Evolutionary conservation across 371 early-diverging fungal genomes (phyloP), one percentile per base, ranked within the genome.

Genomic region (Racocetra persica): DNA sequence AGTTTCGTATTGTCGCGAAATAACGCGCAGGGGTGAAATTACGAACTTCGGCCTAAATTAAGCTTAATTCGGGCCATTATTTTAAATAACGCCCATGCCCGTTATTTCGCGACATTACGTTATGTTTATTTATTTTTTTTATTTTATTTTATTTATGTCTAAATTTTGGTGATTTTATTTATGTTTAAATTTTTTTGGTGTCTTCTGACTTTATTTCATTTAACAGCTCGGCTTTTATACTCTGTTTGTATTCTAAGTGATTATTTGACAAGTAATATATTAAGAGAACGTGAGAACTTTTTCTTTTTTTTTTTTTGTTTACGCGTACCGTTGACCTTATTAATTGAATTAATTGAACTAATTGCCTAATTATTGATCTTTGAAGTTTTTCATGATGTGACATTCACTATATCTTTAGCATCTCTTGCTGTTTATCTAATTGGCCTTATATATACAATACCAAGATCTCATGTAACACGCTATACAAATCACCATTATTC

Each of bases 191-290:
- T 18, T 28, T 22, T n/a, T n/a, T n/a, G 6, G 11, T 36, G 38
- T 7, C n/a, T 32, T 26, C 18, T 45, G 45, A 45, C 20, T 71
- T 71, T 26, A 36, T 45, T 24, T 26, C 20, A 7, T 10, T 45
- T 45, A 22, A n/a, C 3, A 71, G 71, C 32, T 0, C 71, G 71
- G 7, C n/a, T 71, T 20, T 38, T 71, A 32, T 71, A 71, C 24
- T 71, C 71, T 14, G 71, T 71, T n/a, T 71, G 71, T 22, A 16
- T 71, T 20, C 14, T 71, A n/a, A 71, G 71, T 51, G 22, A 71
- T 10, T 71, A 49, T n/a, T 38, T 71, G 13, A 6, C 38, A 10
- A 18, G 18, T 26, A 49, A 71, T 71, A 18, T 18, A 24, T n/a
- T 38, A 51, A 45, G 16, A 71, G 71, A 71, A 71, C 38, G 71